Evolutionary conservation across 2,329 filamentous ascomycete genomes (phyloP).

Genomic region (Dothideomycetidae sp.): DNA sequence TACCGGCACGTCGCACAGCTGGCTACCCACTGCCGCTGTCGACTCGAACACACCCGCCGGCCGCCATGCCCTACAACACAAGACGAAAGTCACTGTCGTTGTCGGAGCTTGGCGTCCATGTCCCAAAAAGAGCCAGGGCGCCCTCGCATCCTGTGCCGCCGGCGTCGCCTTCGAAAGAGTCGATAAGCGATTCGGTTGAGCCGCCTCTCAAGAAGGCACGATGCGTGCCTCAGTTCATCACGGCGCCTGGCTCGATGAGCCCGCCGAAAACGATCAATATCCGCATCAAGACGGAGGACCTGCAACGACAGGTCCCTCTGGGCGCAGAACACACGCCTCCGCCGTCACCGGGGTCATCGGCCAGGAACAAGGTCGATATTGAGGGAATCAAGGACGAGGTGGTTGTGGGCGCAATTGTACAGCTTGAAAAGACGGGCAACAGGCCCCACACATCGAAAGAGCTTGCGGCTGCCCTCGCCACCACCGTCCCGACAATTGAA

Average conservation of each 20-base stretch:
- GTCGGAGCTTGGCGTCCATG: slow-evolving; percentile 80
- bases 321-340: slow-evolving; percentile 61
- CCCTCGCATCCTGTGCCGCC: slow-evolving; percentile 40
- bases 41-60: slow-evolving; percentile 1
- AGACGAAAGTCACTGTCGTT: slow-evolving; percentile 90
- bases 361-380: slow-evolving; percentile 50
- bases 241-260: slow-evolving; percentile 24
- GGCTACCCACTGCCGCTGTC: neutral
- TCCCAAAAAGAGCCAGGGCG: slow-evolving; percentile 42
- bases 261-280: slow-evolving; percentile 31
- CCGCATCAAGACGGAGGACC: slow-evolving; percentile 34
- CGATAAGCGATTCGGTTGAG: slow-evolving; percentile 42
- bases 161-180: slow-evolving; percentile 33
- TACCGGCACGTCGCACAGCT: neutral
- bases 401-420: slow-evolving; percentile 76
- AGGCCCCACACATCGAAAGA: slow-evolving; percentile 91
- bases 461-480: slow-evolving; percentile 64
- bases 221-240: slow-evolving; percentile 16
- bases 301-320: slow-evolving; percentile 30
- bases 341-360: slow-evolving; percentile 50
- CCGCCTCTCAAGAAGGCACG: slow-evolving; percentile 41
- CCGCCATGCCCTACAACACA: slow-evolving; percentile 83
- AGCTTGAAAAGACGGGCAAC: slow-evolving; percentile 80
- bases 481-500: slow-evolving; percentile 68
- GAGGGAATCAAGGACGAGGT: slow-evolving; percentile 88